Conservation (phyloP, 2,329 filamentous ascomycete species). For the Fusarium irregulare region DNA sequence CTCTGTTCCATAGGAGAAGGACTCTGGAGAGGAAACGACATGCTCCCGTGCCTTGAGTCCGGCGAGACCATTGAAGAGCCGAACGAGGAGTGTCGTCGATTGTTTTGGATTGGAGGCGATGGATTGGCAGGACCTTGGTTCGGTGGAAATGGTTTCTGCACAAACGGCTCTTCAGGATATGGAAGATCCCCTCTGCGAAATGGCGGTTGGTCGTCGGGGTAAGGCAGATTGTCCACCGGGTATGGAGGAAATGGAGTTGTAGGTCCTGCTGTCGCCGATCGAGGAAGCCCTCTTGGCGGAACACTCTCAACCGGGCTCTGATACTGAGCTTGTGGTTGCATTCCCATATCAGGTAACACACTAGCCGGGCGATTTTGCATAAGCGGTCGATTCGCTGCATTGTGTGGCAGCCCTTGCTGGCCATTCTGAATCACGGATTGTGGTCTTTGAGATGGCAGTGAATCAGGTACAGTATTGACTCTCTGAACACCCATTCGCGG, state of each 20-base stretch:
- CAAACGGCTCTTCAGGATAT: conserved; percentile 32
- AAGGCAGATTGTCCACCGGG: conserved; percentile 32
- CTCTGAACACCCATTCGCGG: conserved; percentile 36
- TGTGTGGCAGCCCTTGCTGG: conserved; percentile 1
- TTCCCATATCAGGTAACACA: conserved; percentile 38
- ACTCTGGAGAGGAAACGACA: conserved; percentile 44
- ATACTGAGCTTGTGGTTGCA: conserved; percentile 23
- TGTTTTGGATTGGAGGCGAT: conserved; percentile 1
- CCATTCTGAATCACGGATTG: conserved; percentile 19
- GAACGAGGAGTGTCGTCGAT: conserved; percentile 45
- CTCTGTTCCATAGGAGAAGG: conserved; percentile 47
- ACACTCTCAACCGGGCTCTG: conserved; percentile 25
- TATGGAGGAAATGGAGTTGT: conserved; percentile 27
- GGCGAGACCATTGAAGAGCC: conserved; percentile 44
- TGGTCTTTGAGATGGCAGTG: conserved; percentile 35
- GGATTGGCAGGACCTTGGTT: conserved; percentile 1
- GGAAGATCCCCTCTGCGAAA: neutral
- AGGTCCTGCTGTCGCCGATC: conserved; percentile 33
- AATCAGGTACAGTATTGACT: conserved; percentile 42
- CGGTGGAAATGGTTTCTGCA: conserved; percentile 1
- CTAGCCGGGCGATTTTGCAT: conserved; percentile 34
- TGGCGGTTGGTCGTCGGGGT: conserved; percentile 18
- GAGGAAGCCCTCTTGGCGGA: conserved; percentile 34
- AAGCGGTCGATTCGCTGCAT: conserved; percentile 12
- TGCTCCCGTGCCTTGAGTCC: conserved; percentile 44